Conservation (phyloP, 345 rosid species). For the Brassica nigra region DNA sequence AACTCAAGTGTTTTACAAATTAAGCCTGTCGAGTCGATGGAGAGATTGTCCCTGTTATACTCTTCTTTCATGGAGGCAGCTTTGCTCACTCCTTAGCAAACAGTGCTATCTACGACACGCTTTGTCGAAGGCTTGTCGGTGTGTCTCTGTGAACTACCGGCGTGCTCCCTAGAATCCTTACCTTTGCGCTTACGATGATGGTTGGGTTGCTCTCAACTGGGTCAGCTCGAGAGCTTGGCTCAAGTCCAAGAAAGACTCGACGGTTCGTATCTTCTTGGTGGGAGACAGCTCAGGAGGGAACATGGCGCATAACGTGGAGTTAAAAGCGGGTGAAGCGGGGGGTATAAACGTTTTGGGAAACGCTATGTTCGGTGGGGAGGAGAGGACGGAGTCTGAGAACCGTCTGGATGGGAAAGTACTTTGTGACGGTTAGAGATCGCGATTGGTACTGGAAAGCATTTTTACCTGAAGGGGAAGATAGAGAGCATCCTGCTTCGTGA, state of each 20-base stretch:
- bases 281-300: slow-evolving; percentile 98
- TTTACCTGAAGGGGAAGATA: slow-evolving; percentile 74
- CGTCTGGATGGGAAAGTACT: slow-evolving; percentile 76
- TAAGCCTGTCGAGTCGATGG: no score
- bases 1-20: no score
- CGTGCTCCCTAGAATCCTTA: slow-evolving; percentile 84
- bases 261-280: slow-evolving; percentile 75
- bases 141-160: slow-evolving; percentile 82
- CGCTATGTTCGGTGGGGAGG: slow-evolving; percentile 87
- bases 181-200: slow-evolving; percentile 90
- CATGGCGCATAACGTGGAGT: slow-evolving; percentile 80
- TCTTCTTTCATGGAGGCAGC: no score
- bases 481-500: slow-evolving; percentile 74
- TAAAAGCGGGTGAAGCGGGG: slow-evolving; percentile 66
- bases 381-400: slow-evolving; percentile 78
- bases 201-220: slow-evolving; percentile 84
- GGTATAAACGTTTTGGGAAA: slow-evolving; percentile 58
- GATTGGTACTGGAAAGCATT: slow-evolving; percentile 98
- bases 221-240: slow-evolving; percentile 80
- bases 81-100: no score
- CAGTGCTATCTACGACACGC: slow-evolving; percentile 18
- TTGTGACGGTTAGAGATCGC: slow-evolving; percentile 68
- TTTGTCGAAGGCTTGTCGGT: slow-evolving; percentile 80
- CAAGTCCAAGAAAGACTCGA: slow-evolving; percentile 61
- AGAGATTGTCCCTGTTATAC: no score